phyloP scores from a whole-genome alignment of 805 yeast species.

The Saccharomycopsis fermentans region DNA sequence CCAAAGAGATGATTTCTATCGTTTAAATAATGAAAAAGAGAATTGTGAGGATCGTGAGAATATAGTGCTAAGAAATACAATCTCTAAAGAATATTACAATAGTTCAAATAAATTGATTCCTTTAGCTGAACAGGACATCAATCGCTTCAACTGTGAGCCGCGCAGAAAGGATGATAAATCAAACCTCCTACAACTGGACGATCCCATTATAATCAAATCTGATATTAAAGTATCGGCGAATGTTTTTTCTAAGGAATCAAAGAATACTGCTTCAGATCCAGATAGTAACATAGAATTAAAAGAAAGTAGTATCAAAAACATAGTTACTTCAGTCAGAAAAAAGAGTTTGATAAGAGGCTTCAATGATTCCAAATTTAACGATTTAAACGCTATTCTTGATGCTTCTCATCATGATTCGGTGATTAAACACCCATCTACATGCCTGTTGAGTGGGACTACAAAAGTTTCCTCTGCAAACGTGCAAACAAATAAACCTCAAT shows the following conservation, averaged over 20 bases:
- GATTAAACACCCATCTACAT: not conserved
- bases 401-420: not conserved
- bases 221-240: not conserved
- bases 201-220: not conserved
- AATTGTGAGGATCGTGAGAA: not conserved
- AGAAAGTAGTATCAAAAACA: not conserved
- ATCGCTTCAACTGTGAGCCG: not conserved
- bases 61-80: not conserved
- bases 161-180: not conserved
- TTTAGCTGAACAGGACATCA: not conserved
- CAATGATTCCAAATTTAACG: conserved; percentile 14
- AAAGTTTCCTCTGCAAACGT: conserved; percentile 1
- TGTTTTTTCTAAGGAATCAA: not conserved
- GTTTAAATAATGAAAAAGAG: not conserved
- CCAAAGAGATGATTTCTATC: not conserved
- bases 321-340: not conserved
- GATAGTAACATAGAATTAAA: not conserved
- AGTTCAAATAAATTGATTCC: not conserved
- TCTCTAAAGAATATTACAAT: not conserved
- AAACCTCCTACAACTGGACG: not conserved
- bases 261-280: not conserved
- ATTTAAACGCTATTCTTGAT: conserved; percentile 14
- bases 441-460: conserved; percentile 5
- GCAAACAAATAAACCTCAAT: conserved; percentile 11
- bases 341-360: not conserved